Conservation (phyloP, 768 basidiomycete species). For the Pleurotus pulmonarius region DNA sequence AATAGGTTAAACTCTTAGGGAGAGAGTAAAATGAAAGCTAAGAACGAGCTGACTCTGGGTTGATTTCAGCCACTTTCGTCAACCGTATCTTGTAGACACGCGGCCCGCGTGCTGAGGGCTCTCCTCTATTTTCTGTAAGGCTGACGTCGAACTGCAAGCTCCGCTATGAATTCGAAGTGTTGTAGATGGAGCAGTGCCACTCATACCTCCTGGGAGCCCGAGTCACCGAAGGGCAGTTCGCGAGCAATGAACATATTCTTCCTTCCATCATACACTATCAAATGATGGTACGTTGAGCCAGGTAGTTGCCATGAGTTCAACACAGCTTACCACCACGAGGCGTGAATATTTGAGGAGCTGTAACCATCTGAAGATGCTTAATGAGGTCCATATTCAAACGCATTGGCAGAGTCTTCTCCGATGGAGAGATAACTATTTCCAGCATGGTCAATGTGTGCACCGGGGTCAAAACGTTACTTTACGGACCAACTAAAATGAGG, state of each 20-base stretch:
- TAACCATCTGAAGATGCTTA: conserved; percentile 50
- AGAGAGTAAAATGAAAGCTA: background rate
- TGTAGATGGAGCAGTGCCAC: background rate
- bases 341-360: conserved; percentile 64
- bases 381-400: conserved; percentile 71
- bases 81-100: conserved; percentile 66
- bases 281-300: background rate
- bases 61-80: conserved; percentile 54
- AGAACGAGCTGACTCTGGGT: conserved; percentile 37
- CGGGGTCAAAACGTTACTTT: background rate
- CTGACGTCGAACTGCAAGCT: conserved; percentile 56
- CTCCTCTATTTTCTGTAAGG: conserved; percentile 33
- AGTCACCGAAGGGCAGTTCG: conserved; percentile 55
- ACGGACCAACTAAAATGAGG: conserved; percentile 39
- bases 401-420: conserved; percentile 66
- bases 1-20: conserved; percentile 3
- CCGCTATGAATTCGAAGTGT: conserved; percentile 7
- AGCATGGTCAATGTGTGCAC: background rate
- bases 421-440: conserved; percentile 54
- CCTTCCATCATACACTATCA: conserved; percentile 73
- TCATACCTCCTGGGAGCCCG: conserved; percentile 48
- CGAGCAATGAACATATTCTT: conserved; percentile 70
- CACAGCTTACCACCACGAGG: conserved; percentile 35
- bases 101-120: conserved; percentile 39
- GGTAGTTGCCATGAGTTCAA: background rate